These are phyloP conservation scores for Trametes punicea DNA, from an alignment of 768 basidiomycete species.

Conservation along the genomic window DNA sequence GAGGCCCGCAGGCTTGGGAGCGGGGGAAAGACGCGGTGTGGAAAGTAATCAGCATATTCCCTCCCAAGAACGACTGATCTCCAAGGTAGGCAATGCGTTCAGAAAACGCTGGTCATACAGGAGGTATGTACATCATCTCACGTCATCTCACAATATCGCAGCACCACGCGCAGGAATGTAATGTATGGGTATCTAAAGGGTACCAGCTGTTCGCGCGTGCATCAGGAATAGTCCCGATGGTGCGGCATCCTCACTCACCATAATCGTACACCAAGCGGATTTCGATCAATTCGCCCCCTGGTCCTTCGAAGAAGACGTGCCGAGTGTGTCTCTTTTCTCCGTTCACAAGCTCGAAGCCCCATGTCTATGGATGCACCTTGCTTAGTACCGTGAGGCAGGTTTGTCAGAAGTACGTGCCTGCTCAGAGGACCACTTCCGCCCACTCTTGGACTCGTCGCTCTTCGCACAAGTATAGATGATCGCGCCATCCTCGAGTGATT, in stretches of 20 bases:
- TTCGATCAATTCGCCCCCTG: constrained; percentile 53
- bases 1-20: constrained; percentile 85
- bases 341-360: constrained; percentile 63
- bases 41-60: constrained; percentile 70
- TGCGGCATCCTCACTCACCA: constrained; percentile 38
- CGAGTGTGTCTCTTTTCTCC: constrained; percentile 59
- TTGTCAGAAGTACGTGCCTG: constrained; percentile 43
- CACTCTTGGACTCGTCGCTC: constrained; percentile 64
- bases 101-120: not conserved
- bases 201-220: constrained; percentile 11
- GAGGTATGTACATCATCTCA: constrained; percentile 17
- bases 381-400: constrained; percentile 31
- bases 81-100: constrained; percentile 3
- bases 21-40: constrained; percentile 77
- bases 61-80: constrained; percentile 22
- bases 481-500: constrained; percentile 34
- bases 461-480: constrained; percentile 39
- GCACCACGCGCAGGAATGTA: not conserved
- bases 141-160: not conserved
- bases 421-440: constrained; percentile 55
- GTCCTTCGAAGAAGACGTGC: constrained; percentile 61
- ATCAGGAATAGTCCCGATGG: not conserved
- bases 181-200: constrained; percentile 1
- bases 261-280: constrained; percentile 66
- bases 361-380: constrained; percentile 33